Base-by-base conservation (phyloP, 1,284 basidiomycete species). In the Leccinum griseonigrum region DNA sequence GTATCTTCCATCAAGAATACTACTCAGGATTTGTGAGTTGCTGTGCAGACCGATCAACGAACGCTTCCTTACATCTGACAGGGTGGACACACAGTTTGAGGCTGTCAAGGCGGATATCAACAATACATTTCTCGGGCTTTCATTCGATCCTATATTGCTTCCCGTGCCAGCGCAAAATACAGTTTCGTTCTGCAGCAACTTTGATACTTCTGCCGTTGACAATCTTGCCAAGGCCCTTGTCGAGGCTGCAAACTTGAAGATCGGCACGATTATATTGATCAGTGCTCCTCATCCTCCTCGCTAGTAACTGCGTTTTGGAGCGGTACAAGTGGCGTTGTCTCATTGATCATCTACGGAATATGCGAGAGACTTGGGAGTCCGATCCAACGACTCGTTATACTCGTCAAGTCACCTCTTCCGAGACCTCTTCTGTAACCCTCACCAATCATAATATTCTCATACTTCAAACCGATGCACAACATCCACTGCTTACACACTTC, bases 31-130 rank as follows among this genome's bases (percentile, higher is more conserved):
- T 74, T 97, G 91, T 93, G 74, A 69, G 88, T 81, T 26, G 2
- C 36, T 16, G 3, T 14, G 32, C 14, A 38, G 18, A 34, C 14
- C 36, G 28, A 9, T 60, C 1, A 4, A 34, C 14, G 54, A 60
- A 55, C 51, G 13, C 29, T 59, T 56, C 58, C 65, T 74, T 55
- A 74, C 54, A 16, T 36, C 29, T 43, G 48, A 3, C 65, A 93
- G 91, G 59, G 84, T 97, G 68, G 88, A 92, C 67, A 86, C 83
- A 0, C 95, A 95, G 0, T 96, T 98, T 70, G 90, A 96, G 68
- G 78, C 85, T 3, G 76, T 97, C 57, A 95, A 94, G 74, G 79
- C 84, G 64, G 91, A 95, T 59, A 94, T 98, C 74, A 96, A 96
- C 71, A 81, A 87, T 59, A 95, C 94, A 0, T 90, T 96, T 65